These are phyloP conservation scores for Pichia ethanolica DNA, from an alignment of 805 yeast species.

Conservation along the genomic window DNA sequence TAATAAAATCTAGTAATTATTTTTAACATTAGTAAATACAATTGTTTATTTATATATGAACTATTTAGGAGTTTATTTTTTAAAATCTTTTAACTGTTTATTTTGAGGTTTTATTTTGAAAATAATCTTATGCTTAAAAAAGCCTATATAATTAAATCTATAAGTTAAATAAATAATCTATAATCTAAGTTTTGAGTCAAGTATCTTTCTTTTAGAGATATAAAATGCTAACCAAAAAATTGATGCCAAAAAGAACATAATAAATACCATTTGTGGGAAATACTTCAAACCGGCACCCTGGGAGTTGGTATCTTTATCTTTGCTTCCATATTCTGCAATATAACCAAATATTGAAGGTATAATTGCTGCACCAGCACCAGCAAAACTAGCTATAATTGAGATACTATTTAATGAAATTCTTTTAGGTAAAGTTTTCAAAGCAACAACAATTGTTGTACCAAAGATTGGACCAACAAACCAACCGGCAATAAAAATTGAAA, in stretches of 20 bases:
- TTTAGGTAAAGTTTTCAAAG: constrained; percentile 55
- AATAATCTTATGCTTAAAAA: too few relatives aligned
- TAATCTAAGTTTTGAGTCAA: too few relatives aligned
- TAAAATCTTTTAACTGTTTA: too few relatives aligned
- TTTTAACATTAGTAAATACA: too few relatives aligned
- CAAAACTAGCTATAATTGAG: constrained; percentile 70
- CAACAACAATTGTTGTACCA: constrained; percentile 63
- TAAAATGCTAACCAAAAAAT: constrained; percentile 24
- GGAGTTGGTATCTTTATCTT: constrained; percentile 8
- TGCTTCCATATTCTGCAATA: constrained; percentile 25
- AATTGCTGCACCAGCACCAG: constrained; percentile 78
- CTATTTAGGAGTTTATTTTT: too few relatives aligned
- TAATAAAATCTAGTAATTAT: too few relatives aligned
- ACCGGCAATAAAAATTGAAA: constrained; percentile 36
- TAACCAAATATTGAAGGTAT: constrained; percentile 61
- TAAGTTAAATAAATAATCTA: too few relatives aligned
- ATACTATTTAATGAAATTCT: constrained; percentile 57
- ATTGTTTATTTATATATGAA: too few relatives aligned
- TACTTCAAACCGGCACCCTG: constrained; percentile 28
- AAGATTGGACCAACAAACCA: constrained; percentile 47
- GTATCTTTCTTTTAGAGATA: background rate
- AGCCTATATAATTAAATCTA: too few relatives aligned
- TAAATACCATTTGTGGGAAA: constrained; percentile 22
- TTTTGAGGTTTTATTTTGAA: too few relatives aligned
- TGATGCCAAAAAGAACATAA: constrained; percentile 18